Percentiles rank a stretch among this genome's conserved stretches.
Conservation (phyloP, 495 filamentous ascomycete genomes). For the Penicillium alfredii region DNA sequence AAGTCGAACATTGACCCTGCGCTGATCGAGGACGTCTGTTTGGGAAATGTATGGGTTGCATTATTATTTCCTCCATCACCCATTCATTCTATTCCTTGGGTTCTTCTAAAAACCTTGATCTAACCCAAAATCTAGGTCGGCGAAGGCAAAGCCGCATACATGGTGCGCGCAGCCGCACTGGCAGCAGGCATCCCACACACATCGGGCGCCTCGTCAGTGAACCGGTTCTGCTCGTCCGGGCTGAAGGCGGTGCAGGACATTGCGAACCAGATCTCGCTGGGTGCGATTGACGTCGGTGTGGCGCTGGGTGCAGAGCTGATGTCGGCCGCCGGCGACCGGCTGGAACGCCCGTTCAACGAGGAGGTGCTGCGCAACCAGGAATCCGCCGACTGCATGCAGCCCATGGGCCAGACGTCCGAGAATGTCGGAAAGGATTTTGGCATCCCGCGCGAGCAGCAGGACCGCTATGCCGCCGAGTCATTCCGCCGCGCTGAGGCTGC, state of each 20-base stretch:
- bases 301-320: slow-evolving; percentile 87
- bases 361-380: slow-evolving; percentile 72
- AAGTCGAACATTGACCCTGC: slow-evolving; percentile 74
- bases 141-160: slow-evolving; percentile 83
- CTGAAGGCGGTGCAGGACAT: slow-evolving; percentile 93
- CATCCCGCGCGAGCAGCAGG: slow-evolving; percentile 72
- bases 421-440: slow-evolving; percentile 92
- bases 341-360: slow-evolving; percentile 69
- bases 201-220: slow-evolving; percentile 68
- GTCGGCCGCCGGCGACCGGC: slow-evolving; percentile 61
- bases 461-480: slow-evolving; percentile 78
- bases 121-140: slow-evolving; percentile 57
- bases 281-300: slow-evolving; percentile 80
- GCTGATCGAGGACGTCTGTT: slow-evolving; percentile 84
- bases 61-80: no score
- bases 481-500: slow-evolving; percentile 81
- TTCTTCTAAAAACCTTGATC: no score
- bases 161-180: slow-evolving; percentile 78
- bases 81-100: no score
- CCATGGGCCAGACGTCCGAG: slow-evolving; percentile 97
- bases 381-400: slow-evolving; percentile 77
- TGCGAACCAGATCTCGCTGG: slow-evolving; percentile 75
- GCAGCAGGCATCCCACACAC: slow-evolving; percentile 94
- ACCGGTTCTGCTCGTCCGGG: slow-evolving; percentile 96
- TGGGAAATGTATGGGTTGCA: slow-evolving; percentile 90